Conservation (phyloP, 352 stramenopile genomes). For the Globisporangium rhizosaccharum region DNA sequence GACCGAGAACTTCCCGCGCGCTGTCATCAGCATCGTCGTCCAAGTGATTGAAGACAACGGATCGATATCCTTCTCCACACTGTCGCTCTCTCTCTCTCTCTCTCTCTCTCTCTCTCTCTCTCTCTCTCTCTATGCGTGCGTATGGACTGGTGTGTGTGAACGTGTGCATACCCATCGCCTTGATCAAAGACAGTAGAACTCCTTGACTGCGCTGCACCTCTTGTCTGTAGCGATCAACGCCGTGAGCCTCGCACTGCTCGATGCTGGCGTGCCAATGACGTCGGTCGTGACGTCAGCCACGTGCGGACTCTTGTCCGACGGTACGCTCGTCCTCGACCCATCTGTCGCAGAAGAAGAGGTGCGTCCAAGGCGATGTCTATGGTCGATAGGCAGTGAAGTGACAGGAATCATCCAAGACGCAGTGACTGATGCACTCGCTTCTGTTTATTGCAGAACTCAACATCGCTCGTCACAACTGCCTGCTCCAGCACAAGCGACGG, state of each 20-base stretch:
- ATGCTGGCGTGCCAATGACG: constrained; percentile 76
- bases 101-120: constrained; percentile 17
- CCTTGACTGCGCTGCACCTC: constrained; percentile 47
- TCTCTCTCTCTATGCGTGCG: constrained; percentile 15
- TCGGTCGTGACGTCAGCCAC: constrained; percentile 63
- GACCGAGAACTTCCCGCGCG: constrained; percentile 64
- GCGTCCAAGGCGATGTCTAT: background rate
- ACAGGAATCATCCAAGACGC: too few relatives aligned
- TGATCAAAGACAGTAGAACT: constrained; percentile 3
- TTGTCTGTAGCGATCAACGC: constrained; percentile 81
- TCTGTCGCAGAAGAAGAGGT: constrained; percentile 72
- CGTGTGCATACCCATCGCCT: background rate
- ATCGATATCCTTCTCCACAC: constrained; percentile 45
- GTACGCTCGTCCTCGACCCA: constrained; percentile 64
- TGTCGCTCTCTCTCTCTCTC: constrained; percentile 12
- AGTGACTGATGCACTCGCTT: background rate
- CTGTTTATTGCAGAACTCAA: constrained; percentile 30
- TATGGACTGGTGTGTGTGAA: background rate
- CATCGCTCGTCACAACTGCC: constrained; percentile 58
- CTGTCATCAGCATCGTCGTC: constrained; percentile 83
- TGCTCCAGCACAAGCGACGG: constrained; percentile 58
- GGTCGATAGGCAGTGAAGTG: too few relatives aligned
- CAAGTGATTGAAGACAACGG: constrained; percentile 84
- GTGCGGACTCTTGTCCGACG: constrained; percentile 59
- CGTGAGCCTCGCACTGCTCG: constrained; percentile 67